These are phyloP conservation scores for Dactylis glomerata DNA, from an alignment of 176 grass and related monocot species.

Conservation along the genomic window DNA sequence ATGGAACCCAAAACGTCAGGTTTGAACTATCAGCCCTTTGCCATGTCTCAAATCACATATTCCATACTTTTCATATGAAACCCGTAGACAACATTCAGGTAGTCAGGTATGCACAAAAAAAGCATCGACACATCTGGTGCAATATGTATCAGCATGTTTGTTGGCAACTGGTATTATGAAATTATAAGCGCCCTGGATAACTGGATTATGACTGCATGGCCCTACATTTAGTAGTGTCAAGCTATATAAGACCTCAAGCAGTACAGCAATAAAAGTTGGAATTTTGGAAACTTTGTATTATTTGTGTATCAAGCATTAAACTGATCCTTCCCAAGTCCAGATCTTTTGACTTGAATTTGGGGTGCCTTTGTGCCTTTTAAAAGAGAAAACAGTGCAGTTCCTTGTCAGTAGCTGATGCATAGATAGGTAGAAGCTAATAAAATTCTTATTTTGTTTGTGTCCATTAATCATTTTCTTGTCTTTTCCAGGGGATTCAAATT, in stretches of 20 bases:
- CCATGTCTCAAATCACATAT: neutral
- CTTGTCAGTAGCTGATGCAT: neutral
- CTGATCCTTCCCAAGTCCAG: no score
- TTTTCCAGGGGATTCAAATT: conserved; percentile 19
- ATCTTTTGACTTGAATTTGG: neutral
- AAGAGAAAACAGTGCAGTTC: neutral
- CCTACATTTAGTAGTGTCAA: neutral
- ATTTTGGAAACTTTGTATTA: neutral
- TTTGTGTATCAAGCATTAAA: no score
- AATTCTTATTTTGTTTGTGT: neutral
- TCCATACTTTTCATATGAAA: conserved; percentile 16
- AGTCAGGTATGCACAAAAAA: neutral
- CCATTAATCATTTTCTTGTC: neutral
- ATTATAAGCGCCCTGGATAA: neutral
- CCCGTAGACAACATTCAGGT: neutral
- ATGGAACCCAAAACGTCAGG: conserved; percentile 49
- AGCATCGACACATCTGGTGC: neutral
- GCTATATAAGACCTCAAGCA: neutral
- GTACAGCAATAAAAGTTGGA: neutral
- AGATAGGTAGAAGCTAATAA: neutral
- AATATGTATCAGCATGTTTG: neutral
- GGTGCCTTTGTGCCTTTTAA: neutral
- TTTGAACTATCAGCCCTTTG: conserved; percentile 25
- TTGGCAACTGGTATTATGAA: neutral
- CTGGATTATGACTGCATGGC: neutral